Conservation (phyloP, 192 early-diverging fungal genomes). For the Lobosporangium transversale region DNA sequence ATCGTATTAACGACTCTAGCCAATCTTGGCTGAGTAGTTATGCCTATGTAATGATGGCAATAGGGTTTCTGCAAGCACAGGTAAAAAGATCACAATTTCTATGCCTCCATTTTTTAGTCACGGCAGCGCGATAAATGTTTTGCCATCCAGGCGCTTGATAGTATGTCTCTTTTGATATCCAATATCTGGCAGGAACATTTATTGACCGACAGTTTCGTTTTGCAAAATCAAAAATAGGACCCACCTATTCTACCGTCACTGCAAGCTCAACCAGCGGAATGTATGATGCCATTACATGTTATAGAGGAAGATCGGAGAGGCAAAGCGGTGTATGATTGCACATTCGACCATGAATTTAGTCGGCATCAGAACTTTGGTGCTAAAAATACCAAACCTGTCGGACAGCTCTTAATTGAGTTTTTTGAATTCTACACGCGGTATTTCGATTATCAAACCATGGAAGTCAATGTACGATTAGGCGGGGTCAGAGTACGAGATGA, state of each 20-base stretch:
- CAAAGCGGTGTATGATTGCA: constrained; percentile 25
- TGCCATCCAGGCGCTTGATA: no score
- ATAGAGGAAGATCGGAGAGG: constrained; percentile 18
- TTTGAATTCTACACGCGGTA: constrained; percentile 42
- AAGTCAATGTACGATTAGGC: constrained; percentile 42
- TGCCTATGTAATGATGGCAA: constrained; percentile 49
- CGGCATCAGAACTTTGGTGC: constrained; percentile 31
- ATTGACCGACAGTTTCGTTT: no score
- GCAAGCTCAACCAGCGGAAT: constrained; percentile 21
- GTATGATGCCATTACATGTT: constrained; percentile 15
- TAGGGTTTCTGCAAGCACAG: constrained; percentile 46
- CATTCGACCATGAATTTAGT: constrained; percentile 29
- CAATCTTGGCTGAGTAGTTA: constrained; percentile 47
- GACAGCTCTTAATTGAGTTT: constrained; percentile 42
- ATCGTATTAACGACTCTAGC: constrained; percentile 48
- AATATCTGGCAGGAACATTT: no score
- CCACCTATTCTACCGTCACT: constrained; percentile 34
- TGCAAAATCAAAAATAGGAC: neutral
- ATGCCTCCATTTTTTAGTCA: no score
- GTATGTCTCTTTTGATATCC: no score
- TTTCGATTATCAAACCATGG: constrained; percentile 48
- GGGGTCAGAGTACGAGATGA: constrained; percentile 19
- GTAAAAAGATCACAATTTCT: constrained; percentile 1
- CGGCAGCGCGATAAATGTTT: no score
- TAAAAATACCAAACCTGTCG: constrained; percentile 31